phyloP scores from a whole-genome alignment of 1,139 yeast species.

The Pichia sp. region DNA sequence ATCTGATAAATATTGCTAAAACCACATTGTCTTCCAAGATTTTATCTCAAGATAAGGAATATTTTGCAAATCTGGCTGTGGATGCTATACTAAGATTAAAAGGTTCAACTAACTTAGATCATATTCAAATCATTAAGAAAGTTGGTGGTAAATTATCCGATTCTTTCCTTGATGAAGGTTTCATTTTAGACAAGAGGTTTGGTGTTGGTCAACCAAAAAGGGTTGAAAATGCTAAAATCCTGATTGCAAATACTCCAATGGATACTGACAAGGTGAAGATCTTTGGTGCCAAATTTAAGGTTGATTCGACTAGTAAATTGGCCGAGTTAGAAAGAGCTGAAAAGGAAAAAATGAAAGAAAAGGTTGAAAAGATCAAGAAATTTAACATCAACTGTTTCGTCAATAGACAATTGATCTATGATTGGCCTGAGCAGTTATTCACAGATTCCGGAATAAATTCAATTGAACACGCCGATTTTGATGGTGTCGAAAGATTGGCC shows the following conservation, averaged over 20 bases:
- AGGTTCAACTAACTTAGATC: constrained; percentile 91
- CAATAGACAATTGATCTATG: constrained; percentile 92
- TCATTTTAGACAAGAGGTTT: constrained; percentile 81
- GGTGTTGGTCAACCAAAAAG: constrained; percentile 92
- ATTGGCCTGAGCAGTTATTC: constrained; percentile 94
- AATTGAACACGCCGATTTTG: constrained; percentile 97
- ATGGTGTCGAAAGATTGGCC: constrained; percentile 94
- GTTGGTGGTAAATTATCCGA: constrained; percentile 89
- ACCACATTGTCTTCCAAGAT: constrained; percentile 93
- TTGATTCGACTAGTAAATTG: constrained; percentile 87
- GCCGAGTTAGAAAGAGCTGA: constrained; percentile 97
- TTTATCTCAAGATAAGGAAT: constrained; percentile 87
- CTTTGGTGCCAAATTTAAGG: constrained; percentile 96
- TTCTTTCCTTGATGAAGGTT: constrained; percentile 93
- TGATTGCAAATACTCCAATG: constrained; percentile 93
- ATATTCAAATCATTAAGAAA: constrained; percentile 88
- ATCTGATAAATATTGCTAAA: constrained; percentile 78
- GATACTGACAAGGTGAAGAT: constrained; percentile 96
- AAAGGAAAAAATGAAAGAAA: constrained; percentile 82
- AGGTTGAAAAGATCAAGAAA: constrained; percentile 80
- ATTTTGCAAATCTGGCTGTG: constrained; percentile 84
- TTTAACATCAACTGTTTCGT: constrained; percentile 84
- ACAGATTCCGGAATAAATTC: constrained; percentile 84
- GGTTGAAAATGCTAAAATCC: constrained; percentile 73
- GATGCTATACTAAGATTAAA: constrained; percentile 88